Base-by-base conservation (phyloP, 805 yeast species). In the Wickerhamomyces kurtzmanii region DNA sequence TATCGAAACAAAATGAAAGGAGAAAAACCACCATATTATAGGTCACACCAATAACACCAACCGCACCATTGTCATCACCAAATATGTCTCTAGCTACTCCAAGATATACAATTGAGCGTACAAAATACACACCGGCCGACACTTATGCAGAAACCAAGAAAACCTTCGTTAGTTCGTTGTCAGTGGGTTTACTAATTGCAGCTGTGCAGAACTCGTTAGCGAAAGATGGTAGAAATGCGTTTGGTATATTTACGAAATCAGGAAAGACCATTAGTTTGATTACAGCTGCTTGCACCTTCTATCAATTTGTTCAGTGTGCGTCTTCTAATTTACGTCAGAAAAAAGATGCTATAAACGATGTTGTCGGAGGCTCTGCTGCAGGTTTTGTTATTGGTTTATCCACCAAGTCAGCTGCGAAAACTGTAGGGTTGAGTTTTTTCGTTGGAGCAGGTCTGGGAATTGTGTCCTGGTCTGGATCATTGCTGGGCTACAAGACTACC, bases 341-440 rank as follows among this genome's bases (percentile, higher is more conserved):
- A 45, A 72, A 71, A 42, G 81, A 76, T 43, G 75, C 74, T 11
- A 55, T 70, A 57, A 77, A 75, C 50, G 65, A 71, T 12, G 65
- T 72, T 30, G 46, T 43, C 25, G 69, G 68, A 13, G 71, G 70
- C 30, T 50, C 54, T n/a, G 45, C 58, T 11, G 60, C 67, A n/a
- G 71, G 71, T 18, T 57, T 57, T 11, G 34, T 61, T 12, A 37
- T 57, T 6, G 69, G 70, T 11, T 49, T 61, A 13, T 27, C 44
- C 13, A 34, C 61, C 12, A 38, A 49, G 28, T 53, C 53, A 22
- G 34, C 62, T 5, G 48, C 65, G 20, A 61, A 56, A 33, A 55
- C 61, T 17, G 30, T 68, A n/a, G 76, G 76, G 12, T 45, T 59
- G 26, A 61, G 72, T 1, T 26, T 65, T 8, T 55, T 65, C 19